A percentile compares a stretch with the other conserved stretches of the same genome.
phyloP scores from a whole-genome alignment of 2,329 filamentous ascomycete species.

The Bipolaris sorokiniana region DNA sequence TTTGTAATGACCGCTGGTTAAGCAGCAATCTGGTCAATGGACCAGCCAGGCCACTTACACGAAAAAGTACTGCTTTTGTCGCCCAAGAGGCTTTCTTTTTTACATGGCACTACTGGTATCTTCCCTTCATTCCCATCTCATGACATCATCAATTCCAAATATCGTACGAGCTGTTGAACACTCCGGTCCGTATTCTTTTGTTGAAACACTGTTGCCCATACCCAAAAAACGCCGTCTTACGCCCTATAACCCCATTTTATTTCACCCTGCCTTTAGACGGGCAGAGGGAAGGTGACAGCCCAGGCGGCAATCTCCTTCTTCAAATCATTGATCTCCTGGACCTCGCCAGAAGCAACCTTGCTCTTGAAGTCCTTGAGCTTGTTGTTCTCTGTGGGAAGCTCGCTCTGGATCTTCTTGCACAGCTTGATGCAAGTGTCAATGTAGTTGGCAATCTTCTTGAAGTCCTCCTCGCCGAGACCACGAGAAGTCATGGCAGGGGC shows the following conservation, averaged over 20 bases:
- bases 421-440: slow-evolving; percentile 90
- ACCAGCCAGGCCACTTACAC: background rate
- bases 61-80: background rate
- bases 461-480: slow-evolving; percentile 89
- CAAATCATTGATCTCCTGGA: slow-evolving; percentile 81
- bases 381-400: slow-evolving; percentile 94
- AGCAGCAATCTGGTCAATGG: background rate
- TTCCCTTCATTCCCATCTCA: background rate
- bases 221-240: slow-evolving; percentile 25
- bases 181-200: slow-evolving; percentile 31
- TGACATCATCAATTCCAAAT: slow-evolving; percentile 4
- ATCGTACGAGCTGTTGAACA: slow-evolving; percentile 34
- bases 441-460: slow-evolving; percentile 78
- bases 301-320: slow-evolving; percentile 89
- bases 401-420: slow-evolving; percentile 82
- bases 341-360: slow-evolving; percentile 79
- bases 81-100: background rate
- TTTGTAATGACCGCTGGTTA: background rate
- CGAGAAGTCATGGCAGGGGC: slow-evolving; percentile 97
- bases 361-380: slow-evolving; percentile 99
- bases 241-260: slow-evolving; percentile 15
- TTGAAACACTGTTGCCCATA: slow-evolving; percentile 25
- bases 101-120: background rate
- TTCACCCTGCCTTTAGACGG: slow-evolving; percentile 61
- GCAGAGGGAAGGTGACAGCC: slow-evolving; percentile 90